phyloP scores from a whole-genome alignment of 2,329 filamentous ascomycete genomes.

The Alternaria hordeiaustralica region DNA sequence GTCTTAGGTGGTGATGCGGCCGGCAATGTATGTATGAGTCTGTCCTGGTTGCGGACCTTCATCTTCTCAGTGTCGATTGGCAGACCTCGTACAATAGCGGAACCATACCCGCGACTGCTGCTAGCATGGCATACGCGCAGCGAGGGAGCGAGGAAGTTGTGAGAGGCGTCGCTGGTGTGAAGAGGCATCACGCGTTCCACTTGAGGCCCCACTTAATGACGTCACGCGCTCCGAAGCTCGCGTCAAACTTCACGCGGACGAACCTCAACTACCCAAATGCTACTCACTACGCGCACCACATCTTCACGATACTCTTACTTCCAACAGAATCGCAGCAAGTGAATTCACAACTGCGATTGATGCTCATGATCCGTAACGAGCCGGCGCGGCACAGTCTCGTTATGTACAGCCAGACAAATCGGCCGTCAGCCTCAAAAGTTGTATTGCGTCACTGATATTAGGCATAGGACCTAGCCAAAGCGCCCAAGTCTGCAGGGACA shows the following conservation, averaged over 20 bases:
- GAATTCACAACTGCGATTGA: background rate
- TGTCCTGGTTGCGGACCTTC: background rate
- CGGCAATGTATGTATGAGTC: background rate
- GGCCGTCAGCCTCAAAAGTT: background rate
- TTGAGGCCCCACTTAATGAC: background rate
- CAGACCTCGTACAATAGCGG: background rate
- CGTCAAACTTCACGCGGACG: background rate
- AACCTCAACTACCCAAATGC: background rate
- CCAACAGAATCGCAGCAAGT: background rate
- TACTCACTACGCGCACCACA: background rate
- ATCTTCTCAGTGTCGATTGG: background rate
- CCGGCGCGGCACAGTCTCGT: background rate
- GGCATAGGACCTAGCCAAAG: background rate
- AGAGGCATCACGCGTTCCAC: background rate
- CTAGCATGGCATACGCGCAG: background rate
- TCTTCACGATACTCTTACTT: background rate
- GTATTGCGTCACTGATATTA: background rate
- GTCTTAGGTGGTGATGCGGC: background rate
- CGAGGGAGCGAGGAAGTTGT: background rate
- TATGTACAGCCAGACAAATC: background rate
- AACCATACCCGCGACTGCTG: background rate
- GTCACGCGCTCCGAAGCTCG: background rate
- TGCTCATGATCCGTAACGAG: background rate
- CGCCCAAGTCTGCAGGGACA: background rate
- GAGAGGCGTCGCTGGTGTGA: background rate